These are phyloP conservation scores for Russula compacta DNA, from an alignment of 768 basidiomycete species.

Conservation along the genomic window DNA sequence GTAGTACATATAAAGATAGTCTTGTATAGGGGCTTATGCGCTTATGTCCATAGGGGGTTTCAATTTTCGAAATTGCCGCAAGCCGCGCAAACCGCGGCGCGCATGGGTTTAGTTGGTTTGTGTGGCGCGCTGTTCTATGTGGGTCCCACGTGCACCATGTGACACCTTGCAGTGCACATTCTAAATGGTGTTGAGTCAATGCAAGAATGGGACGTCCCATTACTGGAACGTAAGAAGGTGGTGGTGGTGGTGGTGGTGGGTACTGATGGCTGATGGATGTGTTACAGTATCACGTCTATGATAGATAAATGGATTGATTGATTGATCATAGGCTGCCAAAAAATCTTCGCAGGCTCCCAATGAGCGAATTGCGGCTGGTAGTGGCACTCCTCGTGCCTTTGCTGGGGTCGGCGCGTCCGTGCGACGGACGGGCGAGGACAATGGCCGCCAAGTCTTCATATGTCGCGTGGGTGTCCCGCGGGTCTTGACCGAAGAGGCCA, in stretches of 20 bases:
- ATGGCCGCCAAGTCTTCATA: slow-evolving; percentile 4
- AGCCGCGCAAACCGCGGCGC: not conserved
- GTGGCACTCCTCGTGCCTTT: not conserved
- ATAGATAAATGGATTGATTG: too few relatives aligned
- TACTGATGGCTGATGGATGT: too few relatives aligned
- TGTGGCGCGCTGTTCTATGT: not conserved
- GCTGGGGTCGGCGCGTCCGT: not conserved
- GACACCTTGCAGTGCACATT: not conserved
- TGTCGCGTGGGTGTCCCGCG: slow-evolving; percentile 6
- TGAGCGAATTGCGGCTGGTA: not conserved
- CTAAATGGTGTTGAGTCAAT: not conserved
- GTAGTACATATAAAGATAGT: not conserved
- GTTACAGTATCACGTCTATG: too few relatives aligned
- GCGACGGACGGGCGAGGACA: slow-evolving; percentile 1
- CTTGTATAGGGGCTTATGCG: not conserved
- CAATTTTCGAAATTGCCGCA: not conserved
- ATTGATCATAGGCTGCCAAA: not conserved
- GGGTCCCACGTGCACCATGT: not conserved
- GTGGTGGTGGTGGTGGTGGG: not conserved
- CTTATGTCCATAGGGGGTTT: not conserved
- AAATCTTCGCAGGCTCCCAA: slow-evolving; percentile 3
- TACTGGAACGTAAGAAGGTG: not conserved
- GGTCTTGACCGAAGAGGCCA: slow-evolving; percentile 16
- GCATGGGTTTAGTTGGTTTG: not conserved
- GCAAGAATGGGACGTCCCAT: not conserved